phyloP scores from a whole-genome alignment of 2,329 filamentous ascomycete genomes.

The Thielaviopsis euricoi region DNA sequence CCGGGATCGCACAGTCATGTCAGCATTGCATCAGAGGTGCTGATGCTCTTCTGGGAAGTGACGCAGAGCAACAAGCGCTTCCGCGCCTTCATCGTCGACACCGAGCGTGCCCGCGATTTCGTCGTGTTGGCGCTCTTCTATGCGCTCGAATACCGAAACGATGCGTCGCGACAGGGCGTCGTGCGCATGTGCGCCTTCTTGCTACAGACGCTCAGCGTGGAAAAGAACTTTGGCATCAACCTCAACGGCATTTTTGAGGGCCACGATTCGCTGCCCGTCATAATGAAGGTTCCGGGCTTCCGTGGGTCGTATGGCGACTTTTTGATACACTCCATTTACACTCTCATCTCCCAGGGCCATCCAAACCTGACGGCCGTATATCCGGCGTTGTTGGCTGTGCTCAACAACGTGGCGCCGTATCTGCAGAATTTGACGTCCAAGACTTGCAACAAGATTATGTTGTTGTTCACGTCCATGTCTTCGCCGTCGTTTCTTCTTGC shows the following conservation, averaged over 20 bases:
- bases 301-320: slow-evolving; percentile 86
- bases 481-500: slow-evolving; percentile 81
- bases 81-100: slow-evolving; percentile 91
- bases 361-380: slow-evolving; percentile 83
- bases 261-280: slow-evolving; percentile 70
- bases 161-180: slow-evolving; percentile 75
- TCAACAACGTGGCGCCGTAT: slow-evolving; percentile 85
- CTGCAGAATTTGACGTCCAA: slow-evolving; percentile 58
- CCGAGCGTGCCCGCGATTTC: slow-evolving; percentile 83
- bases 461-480: slow-evolving; percentile 83
- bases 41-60: slow-evolving; percentile 95
- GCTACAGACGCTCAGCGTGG: slow-evolving; percentile 84
- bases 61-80: slow-evolving; percentile 97
- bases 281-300: slow-evolving; percentile 71
- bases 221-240: slow-evolving; percentile 76
- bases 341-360: slow-evolving; percentile 77
- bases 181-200: slow-evolving; percentile 97
- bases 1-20: slow-evolving; percentile 41
- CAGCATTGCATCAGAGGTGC: slow-evolving; percentile 74
- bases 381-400: slow-evolving; percentile 75
- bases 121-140: slow-evolving; percentile 83
- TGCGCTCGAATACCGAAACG: slow-evolving; percentile 73
- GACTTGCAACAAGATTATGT: slow-evolving; percentile 67
- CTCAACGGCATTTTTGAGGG: slow-evolving; percentile 79
- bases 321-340: slow-evolving; percentile 86